Conservation (phyloP, 305 asterid species). For the Fraxinus xanthoxyloides region DNA sequence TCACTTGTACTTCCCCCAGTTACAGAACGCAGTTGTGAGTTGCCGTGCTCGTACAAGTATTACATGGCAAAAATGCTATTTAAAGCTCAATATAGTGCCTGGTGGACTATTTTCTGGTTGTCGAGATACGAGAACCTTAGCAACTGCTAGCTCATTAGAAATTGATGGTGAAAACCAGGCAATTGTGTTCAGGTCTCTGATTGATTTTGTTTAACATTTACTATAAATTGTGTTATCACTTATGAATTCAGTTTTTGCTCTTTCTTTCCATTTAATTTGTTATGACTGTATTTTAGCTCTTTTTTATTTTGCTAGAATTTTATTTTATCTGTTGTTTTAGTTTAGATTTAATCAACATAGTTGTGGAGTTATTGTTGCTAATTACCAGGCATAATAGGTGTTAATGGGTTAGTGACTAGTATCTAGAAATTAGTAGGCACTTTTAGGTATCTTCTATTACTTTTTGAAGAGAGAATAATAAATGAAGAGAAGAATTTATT, state of each 20-base stretch:
- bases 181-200: not conserved
- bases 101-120: conserved; percentile 17
- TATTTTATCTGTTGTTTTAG: not conserved
- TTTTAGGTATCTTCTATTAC: not conserved
- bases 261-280: not conserved
- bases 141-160: conserved; percentile 29
- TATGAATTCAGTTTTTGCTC: conserved; percentile 22
- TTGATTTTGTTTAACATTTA: not conserved
- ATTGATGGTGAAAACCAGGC: conserved; percentile 22
- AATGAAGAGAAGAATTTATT: not conserved
- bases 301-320: not conserved
- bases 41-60: conserved; percentile 20
- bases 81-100: conserved; percentile 34
- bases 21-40: conserved; percentile 31
- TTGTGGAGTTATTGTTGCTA: not conserved
- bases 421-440: not conserved
- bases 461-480: not conserved
- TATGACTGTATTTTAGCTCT: not conserved
- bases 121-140: conserved; percentile 25
- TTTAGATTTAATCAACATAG: not conserved
- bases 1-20: conserved; percentile 20
- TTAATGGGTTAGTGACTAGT: not conserved
- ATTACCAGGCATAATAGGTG: not conserved
- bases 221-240: not conserved
- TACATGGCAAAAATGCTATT: conserved; percentile 29